Evolutionary conservation across 352 stramenopile species (phyloP), one percentile per base, ranked within the genome.

Genomic region (Pythium pyrilobum): DNA sequence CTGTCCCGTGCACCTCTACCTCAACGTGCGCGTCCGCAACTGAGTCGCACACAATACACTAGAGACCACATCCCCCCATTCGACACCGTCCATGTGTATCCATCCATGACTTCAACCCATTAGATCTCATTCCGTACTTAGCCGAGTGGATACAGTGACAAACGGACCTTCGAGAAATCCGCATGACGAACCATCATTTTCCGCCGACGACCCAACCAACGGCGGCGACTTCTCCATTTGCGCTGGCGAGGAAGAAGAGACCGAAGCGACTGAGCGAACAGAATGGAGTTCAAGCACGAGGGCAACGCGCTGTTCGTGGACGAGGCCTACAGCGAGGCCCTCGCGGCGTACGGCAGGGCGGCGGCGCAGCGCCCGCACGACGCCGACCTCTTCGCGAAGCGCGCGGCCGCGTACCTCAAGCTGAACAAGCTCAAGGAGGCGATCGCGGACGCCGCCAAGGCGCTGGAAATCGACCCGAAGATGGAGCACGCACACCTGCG

Each of bases 241-340:
- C n/a, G n/a, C n/a, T n/a, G n/a, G n/a, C n/a, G n/a, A n/a, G n/a
- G n/a, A n/a, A n/a, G n/a, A n/a, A n/a, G n/a, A n/a, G n/a, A n/a
- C n/a, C n/a, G n/a, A n/a, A n/a, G n/a, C n/a, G n/a, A n/a, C n/a
- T n/a, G n/a, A n/a, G n/a, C n/a, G n/a, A n/a, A 25, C 11, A 51
- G 48, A 16, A 91, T 91, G 81, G 81, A 92, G 65, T 75, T 76
- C 52, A 77, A 77, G 69, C 69, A 79, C 59, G 49, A 83, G 33
- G 85, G 62, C 27, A 96, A 94, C 66, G 80, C 80, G 49, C 62
- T 85, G 36, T 96, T 92, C 44, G 81, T 94, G 52, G 84, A 96
- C 56, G 82, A 94, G 67, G 59, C 71, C 32, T 96, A 89, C 63
- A 66, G 69, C 2, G 67, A 81, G 27, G 83, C 85, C 13, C 48